A percentile compares a stretch with the other conserved stretches of the same genome.
Conservation (phyloP, 2,329 filamentous ascomycete genomes). For the Penicillium brevicompactum region DNA sequence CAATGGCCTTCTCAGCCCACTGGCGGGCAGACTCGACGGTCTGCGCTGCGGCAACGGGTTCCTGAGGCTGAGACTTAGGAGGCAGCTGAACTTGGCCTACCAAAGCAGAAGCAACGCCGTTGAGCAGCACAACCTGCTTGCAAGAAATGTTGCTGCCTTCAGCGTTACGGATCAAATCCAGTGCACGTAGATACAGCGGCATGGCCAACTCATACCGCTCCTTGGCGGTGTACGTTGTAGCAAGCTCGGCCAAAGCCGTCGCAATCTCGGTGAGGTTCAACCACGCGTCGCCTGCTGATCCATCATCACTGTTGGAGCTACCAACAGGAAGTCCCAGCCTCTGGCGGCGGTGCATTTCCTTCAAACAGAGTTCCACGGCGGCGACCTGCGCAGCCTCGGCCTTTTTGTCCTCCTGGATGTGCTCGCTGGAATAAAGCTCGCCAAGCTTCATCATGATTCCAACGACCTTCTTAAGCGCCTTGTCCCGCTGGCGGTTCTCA, state of each 20-base stretch:
- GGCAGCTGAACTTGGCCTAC: conserved; percentile 33
- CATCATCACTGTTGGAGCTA: conserved; percentile 44
- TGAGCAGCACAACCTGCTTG: conserved; percentile 71
- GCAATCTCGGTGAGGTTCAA: conserved; percentile 43
- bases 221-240: conserved; percentile 71
- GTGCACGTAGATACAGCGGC: conserved; percentile 82
- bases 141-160: conserved; percentile 58
- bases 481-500: conserved; percentile 55
- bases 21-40: conserved; percentile 70
- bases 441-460: conserved; percentile 81
- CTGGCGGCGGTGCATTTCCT: conserved; percentile 70
- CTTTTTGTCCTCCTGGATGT: conserved; percentile 71
- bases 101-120: conserved; percentile 61
- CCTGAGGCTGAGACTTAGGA: conserved; percentile 28
- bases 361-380: conserved; percentile 77
- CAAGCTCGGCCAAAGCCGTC: conserved; percentile 60
- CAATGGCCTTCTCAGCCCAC: conserved; percentile 79
- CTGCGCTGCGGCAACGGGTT: conserved; percentile 55
- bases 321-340: conserved; percentile 68
- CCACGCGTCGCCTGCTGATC: conserved; percentile 33
- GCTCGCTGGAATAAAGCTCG: conserved; percentile 75
- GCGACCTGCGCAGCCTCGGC: conserved; percentile 77
- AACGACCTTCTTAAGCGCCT: conserved; percentile 72
- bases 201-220: conserved; percentile 79
- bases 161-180: conserved; percentile 63